These are phyloP conservation scores for Leishmania gerbilli DNA, from an alignment of 208 protist genomes.

Conservation along the genomic window DNA sequence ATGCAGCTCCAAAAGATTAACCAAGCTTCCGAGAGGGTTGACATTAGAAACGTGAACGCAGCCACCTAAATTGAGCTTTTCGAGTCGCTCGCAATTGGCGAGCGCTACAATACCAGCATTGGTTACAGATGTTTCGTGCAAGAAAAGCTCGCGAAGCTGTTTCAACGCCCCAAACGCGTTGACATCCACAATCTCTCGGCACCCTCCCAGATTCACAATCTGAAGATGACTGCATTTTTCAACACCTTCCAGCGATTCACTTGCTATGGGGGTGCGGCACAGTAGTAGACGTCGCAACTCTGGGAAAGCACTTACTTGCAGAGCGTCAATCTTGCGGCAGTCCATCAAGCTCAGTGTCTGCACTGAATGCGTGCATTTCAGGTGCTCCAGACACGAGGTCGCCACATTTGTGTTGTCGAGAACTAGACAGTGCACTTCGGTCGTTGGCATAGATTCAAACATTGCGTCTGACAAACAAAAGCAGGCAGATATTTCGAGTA, in stretches of 20 bases:
- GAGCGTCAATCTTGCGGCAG: conserved; percentile 17
- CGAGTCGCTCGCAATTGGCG: conserved; percentile 30
- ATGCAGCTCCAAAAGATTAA: conserved; percentile 46
- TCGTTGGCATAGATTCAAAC: neutral
- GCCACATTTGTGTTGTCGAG: conserved; percentile 26
- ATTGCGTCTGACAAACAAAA: neutral
- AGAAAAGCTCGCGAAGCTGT: conserved; percentile 40
- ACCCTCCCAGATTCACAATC: conserved; percentile 26
- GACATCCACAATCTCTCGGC: conserved; percentile 12
- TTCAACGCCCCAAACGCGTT: conserved; percentile 12
- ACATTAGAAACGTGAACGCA: conserved; percentile 52
- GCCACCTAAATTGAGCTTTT: conserved; percentile 51
- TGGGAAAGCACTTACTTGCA: conserved; percentile 6
- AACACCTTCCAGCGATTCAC: neutral
- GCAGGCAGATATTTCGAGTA: conserved; percentile 19
- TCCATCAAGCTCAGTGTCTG: conserved; percentile 23
- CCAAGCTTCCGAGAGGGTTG: conserved; percentile 38
- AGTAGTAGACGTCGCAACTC: conserved; percentile 19
- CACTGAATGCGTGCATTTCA: conserved; percentile 3
- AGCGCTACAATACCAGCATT: conserved; percentile 37
- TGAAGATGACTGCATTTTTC: conserved; percentile 16
- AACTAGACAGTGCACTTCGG: neutral
- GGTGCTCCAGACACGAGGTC: neutral
- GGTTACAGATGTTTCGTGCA: conserved; percentile 41
- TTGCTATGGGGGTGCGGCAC: conserved; percentile 8